Evolutionary conservation across 2,329 filamentous ascomycete species (phyloP), one percentile per base, ranked within the genome.

Genomic region (Talaromyces sp.): DNA sequence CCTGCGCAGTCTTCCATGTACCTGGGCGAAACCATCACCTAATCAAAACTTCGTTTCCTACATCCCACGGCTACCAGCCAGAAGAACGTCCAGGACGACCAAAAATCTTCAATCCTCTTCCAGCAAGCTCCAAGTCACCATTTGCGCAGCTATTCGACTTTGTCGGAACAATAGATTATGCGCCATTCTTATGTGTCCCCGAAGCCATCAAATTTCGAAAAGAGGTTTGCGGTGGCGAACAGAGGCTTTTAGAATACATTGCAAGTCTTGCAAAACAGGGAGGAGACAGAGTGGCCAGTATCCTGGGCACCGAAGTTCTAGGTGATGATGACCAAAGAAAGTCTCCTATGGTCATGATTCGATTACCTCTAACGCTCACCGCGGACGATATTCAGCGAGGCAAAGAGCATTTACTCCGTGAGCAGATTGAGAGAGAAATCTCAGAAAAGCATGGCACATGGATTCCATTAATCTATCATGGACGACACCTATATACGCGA

Each of bases 1-100:
- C 89, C n/a, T 93, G 90, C 73, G 92, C 92, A 3, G 81, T 95
- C 4, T 86, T 97, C 68, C 90, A 96, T 76, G 90, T 95, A 1
- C 90, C 93, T 0, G 65, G 82, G 19, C 84, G 89, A 22, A 93
- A 96, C 75, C 94, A 97, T 74, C 79, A 82, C 56, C 77, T 95
- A 45, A 87, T 97, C 50, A 85, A 87, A 14, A 88, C 88, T 2
- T 89, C 91, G 0, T 75, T 96, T 31, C 91, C 92, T 0, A 97
- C 92, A 0, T 92, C 89, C 39, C 91, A 93, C 74, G 90, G 92
- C 0, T 97, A 91, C 75, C 81, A 82, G 3, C 71, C 74, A 0
- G 62, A 50, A 33, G 27, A 47, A 10, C 47, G 33, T 7, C 16
- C 24, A 27, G 37, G 39, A 6, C 63, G 60, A 31, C 24, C 41